Percentiles rank a stretch among this genome's conserved stretches.
Evolutionary conservation across 148 eudicot species (phyloP).

Genomic region (Rhododendron griersonianum): DNA sequence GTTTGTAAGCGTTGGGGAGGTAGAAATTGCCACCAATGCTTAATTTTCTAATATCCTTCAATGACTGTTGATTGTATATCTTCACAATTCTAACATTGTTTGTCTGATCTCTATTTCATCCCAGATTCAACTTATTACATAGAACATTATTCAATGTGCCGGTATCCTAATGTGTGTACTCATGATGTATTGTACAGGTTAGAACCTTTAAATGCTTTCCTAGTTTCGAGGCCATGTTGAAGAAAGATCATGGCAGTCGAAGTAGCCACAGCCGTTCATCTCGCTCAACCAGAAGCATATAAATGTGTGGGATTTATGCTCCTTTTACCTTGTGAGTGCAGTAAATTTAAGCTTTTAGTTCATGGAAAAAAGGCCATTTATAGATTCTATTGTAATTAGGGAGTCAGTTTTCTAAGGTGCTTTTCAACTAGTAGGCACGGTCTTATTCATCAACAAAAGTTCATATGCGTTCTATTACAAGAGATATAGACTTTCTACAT

Average conservation of each 20-base stretch:
- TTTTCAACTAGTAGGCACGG: neutral
- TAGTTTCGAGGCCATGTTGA: constrained; percentile 32
- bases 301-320: constrained; percentile 2
- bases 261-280: constrained; percentile 51
- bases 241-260: constrained; percentile 42
- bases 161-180: neutral
- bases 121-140: neutral
- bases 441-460: neutral
- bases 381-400: neutral
- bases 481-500: neutral
- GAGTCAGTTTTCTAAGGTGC: neutral
- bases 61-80: neutral
- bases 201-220: constrained; percentile 65
- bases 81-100: neutral
- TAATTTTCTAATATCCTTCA: neutral
- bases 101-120: neutral
- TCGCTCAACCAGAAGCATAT: constrained; percentile 31
- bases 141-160: neutral
- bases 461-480: neutral
- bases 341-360: neutral
- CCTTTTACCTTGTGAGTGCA: neutral
- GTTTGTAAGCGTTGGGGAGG: neutral
- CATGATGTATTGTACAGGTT: constrained; percentile 33
- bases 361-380: neutral
- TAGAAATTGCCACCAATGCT: neutral